These are phyloP conservation scores for Pulchroboletus neoregius DNA, from an alignment of 1,284 basidiomycete genomes.

Conservation along the genomic window DNA sequence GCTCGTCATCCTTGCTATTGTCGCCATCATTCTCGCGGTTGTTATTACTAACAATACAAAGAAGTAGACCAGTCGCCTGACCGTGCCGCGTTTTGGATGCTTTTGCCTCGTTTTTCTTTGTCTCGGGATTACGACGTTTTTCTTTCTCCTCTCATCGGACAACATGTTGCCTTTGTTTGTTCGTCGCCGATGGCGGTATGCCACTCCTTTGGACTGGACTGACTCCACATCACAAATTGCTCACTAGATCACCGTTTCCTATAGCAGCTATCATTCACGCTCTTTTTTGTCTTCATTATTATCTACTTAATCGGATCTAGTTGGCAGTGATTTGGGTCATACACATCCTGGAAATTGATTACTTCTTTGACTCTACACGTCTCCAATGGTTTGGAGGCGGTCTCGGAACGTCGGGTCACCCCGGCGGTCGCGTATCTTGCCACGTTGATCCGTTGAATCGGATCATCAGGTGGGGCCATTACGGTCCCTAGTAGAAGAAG, in stretches of 20 bases:
- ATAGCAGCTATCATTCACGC: conserved; percentile 10
- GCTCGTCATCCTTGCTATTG: conserved; percentile 59
- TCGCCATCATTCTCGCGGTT: conserved; percentile 60
- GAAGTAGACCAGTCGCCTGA: conserved; percentile 17
- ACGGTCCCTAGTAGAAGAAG: not conserved
- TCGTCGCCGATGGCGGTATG: conserved; percentile 5
- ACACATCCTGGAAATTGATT: conserved; percentile 10
- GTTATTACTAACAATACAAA: conserved; percentile 38
- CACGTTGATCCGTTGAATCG: not conserved
- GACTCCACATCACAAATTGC: conserved; percentile 9
- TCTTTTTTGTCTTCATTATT: conserved; percentile 23
- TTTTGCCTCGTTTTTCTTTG: not conserved
- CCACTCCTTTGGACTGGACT: conserved; percentile 24
- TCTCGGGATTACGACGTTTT: not conserved
- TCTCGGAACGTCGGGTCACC: not conserved
- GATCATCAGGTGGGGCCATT: not conserved
- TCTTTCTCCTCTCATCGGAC: conserved; percentile 14
- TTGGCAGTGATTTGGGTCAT: conserved; percentile 18
- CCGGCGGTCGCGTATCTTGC: not conserved
- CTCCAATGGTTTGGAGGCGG: too few species aligned
- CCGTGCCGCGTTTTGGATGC: not conserved
- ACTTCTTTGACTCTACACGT: not conserved
- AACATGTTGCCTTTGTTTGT: conserved; percentile 6
- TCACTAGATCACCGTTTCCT: conserved; percentile 15
- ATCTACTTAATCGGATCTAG: conserved; percentile 33